Evolutionary conservation across 345 rosid genomes (phyloP), one percentile per base, ranked within the genome.

Genomic region (Lagerstroemia speciosa): DNA sequence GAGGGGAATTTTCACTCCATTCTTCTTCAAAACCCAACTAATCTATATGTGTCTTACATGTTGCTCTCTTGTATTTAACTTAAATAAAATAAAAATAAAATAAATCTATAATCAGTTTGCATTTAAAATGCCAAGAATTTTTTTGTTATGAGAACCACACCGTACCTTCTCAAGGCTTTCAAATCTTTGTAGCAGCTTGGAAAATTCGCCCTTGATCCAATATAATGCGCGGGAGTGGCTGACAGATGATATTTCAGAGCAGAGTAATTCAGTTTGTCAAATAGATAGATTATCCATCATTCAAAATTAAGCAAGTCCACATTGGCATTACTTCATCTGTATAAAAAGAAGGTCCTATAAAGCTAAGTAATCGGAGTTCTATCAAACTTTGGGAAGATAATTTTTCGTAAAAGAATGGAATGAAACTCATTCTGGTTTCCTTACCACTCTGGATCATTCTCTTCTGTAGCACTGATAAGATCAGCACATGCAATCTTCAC

Each of bases 141-240:
- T 5, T 40, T 31, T 36, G 58, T 9, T n/a, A 36, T 4, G 38
- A 36, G 38, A 36, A 36, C 38, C 38, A 36, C 33, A 38, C 41
- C 38, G 29, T 71, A 75, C 78, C 78, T 70, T 43, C 37, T 66
- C 65, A 38, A 75, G 50, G 8, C 50, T 67, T 67, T 76, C 69
- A 68, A 76, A 67, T 55, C 68, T 68, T 65, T 71, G 65, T 68
- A 64, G 70, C 55, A 76, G 70, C 63, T 68, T 60, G 43, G 75
- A 62, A 46, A 63, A 72, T 29, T 72, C 70, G 17, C 27, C 68
- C 72, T 76, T 76, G n/a, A 66, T 61, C 75, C 70, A 64, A 27
- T 72, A 76, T 37, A 76, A 32, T 14, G 73, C 70, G 6, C 8
- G 64, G 41, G 14, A 41, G 72, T 69, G 71, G 40, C 75, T 75